These are phyloP conservation scores for Ehretia macrophylla DNA, from an alignment of 257 asterid genomes.

Conservation along the genomic window DNA sequence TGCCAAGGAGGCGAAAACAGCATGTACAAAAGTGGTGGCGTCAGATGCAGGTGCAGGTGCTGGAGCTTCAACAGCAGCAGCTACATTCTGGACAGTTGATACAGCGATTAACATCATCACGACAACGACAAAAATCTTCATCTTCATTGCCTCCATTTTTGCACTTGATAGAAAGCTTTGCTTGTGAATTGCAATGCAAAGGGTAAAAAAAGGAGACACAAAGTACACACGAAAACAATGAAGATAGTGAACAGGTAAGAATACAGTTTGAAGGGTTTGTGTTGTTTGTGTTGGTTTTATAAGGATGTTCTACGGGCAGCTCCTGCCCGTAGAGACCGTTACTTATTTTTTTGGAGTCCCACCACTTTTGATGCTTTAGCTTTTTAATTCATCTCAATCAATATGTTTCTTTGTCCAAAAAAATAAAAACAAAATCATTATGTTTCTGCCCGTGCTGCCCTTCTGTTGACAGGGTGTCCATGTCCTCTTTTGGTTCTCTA, in stretches of 20 bases:
- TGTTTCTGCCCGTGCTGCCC: slow-evolving; percentile 22
- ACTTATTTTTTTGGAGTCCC: no score
- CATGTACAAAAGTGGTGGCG: slow-evolving; percentile 37
- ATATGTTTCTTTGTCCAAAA: not conserved
- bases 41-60: slow-evolving; percentile 34
- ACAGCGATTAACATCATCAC: slow-evolving; percentile 31
- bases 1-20: slow-evolving; percentile 30
- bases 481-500: no score
- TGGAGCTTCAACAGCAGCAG: no score
- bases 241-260: no score
- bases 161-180: not conserved
- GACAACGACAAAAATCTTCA: slow-evolving; percentile 30
- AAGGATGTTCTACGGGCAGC: slow-evolving; percentile 21
- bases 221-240: no score
- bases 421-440: no score
- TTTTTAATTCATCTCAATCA: no score
- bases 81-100: slow-evolving; percentile 25
- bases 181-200: not conserved
- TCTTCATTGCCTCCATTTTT: slow-evolving; percentile 52
- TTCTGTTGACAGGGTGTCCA: slow-evolving; percentile 24
- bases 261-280: not conserved
- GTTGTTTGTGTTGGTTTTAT: slow-evolving; percentile 11
- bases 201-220: not conserved
- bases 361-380: no score
- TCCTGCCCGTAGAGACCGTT: slow-evolving; percentile 39